Evolutionary conservation across 768 basidiomycete species (phyloP), one percentile per base, ranked within the genome.

Genomic region (Mycena vulgaris): DNA sequence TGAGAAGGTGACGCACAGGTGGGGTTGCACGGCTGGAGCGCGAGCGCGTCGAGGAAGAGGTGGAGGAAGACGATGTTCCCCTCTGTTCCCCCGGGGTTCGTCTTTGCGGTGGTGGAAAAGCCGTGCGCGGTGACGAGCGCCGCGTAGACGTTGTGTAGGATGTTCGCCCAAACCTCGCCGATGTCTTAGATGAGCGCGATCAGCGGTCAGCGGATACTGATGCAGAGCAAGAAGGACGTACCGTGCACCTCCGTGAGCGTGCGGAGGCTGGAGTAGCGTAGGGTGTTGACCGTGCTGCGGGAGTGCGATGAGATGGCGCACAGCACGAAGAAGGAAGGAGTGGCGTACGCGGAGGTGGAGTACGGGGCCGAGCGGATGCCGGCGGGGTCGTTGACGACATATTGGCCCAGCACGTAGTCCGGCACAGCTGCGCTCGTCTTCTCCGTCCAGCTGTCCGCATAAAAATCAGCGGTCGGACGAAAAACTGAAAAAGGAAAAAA

Each of bases 361-460:
- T 92, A 92, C 11, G 87, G 88, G 77, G 86, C 85, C 52, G 82
- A 77, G n/a, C 90, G 84, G 74, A 91, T 88, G 52, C 91, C 91
- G 9, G 76, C 75, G 7, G 83, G 64, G 68, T 82, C 78, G 77
- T 89, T 84, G 71, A 80, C 84, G 30, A 91, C 89, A 77, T 89
- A 91, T 56, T 82, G 80, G 19, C 89, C 91, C 75, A 85, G 47
- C 2, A 80, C 80, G 37, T 78, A 85, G 71, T 87, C 85, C 6
- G 75, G 69, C 3, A 85, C 79, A 0, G 79, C 76, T 23, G 78
- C 75, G 28, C 83, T 82, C n/a, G 81, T 86, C 70, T 87, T 82
- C 62, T 86, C 81, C 9, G 78, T 80, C 85, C 84, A 87, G 45
- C 84, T 85, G 5, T n/a, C n/a, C n/a, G n/a, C n/a, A n/a, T n/a